These are phyloP conservation scores for Nidularia pulvinata DNA, from an alignment of 768 basidiomycete species.

Conservation along the genomic window DNA sequence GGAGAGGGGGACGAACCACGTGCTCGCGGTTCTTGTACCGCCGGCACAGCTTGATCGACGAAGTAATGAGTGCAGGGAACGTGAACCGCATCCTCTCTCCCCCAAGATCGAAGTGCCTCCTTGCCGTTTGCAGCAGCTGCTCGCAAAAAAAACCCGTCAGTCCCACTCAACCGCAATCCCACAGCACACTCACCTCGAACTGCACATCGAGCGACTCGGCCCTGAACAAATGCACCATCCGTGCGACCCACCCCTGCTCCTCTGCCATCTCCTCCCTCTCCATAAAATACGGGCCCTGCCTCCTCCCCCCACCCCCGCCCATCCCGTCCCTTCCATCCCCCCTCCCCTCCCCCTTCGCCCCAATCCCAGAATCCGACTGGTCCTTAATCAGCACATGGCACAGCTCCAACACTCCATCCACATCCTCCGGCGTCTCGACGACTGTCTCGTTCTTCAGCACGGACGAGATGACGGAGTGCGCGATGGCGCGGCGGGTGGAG, in stretches of 20 bases:
- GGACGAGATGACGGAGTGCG: constrained; percentile 92
- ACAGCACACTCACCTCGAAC: constrained; percentile 62
- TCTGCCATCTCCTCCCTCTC: constrained; percentile 95
- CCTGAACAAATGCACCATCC: constrained; percentile 96
- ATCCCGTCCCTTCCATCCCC: constrained; percentile 34
- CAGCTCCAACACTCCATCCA: constrained; percentile 89
- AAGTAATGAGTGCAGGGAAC: constrained; percentile 94
- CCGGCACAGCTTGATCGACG: constrained; percentile 89
- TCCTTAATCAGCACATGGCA: constrained; percentile 94
- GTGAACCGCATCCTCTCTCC: constrained; percentile 97
- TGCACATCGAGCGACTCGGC: constrained; percentile 87
- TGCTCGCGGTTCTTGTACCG: constrained; percentile 87
- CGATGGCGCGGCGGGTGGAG: constrained; percentile 87
- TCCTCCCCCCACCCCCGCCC: constrained; percentile 42
- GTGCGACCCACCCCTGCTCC: constrained; percentile 98
- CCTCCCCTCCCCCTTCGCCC: constrained; percentile 10
- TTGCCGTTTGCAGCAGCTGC: constrained; percentile 89
- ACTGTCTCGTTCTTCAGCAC: constrained; percentile 97
- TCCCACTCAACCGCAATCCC: not conserved
- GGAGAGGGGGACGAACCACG: constrained; percentile 37
- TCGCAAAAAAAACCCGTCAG: not conserved
- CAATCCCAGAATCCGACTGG: constrained; percentile 53
- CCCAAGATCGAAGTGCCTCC: constrained; percentile 87
- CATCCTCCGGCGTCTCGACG: constrained; percentile 92
- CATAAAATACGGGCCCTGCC: constrained; percentile 57